These are phyloP conservation scores for Yamadazyma siamensis DNA, from an alignment of 1,139 yeast genomes.

Conservation along the genomic window DNA sequence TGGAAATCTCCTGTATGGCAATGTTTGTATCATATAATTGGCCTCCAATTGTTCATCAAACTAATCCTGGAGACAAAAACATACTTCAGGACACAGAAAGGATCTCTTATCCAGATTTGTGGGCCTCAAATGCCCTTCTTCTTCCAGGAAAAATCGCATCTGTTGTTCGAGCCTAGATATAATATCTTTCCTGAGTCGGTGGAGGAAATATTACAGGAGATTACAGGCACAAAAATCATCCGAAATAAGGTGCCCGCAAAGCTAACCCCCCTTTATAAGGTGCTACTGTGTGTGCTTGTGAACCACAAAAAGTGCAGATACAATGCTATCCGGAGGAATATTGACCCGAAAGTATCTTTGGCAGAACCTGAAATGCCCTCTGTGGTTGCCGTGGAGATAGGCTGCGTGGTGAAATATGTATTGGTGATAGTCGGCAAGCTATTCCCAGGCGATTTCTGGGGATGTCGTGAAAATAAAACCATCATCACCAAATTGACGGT, in stretches of 20 bases:
- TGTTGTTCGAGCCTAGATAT: constrained; percentile 1
- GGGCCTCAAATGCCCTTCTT: constrained; percentile 18
- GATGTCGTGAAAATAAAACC: constrained; percentile 47
- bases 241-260: not conserved
- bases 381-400: constrained; percentile 1
- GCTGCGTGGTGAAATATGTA: constrained; percentile 36
- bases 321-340: constrained; percentile 1
- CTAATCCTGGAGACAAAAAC: constrained; percentile 30
- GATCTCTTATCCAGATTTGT: constrained; percentile 30
- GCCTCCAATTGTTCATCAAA: constrained; percentile 25
- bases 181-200: constrained; percentile 3
- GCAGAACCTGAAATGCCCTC: not conserved
- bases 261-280: not conserved
- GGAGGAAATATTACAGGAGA: constrained; percentile 6
- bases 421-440: constrained; percentile 41
- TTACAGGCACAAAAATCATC: too few relatives aligned
- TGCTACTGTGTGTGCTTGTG: not conserved
- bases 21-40: constrained; percentile 19
- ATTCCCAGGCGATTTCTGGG: constrained; percentile 56
- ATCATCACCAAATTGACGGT: constrained; percentile 36
- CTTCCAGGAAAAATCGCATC: constrained; percentile 1
- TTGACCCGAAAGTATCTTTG: not conserved
- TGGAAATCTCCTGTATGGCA: constrained; percentile 39
- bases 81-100: constrained; percentile 13
- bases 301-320: constrained; percentile 9